Percentiles rank a stretch among this genome's conserved stretches.
These are phyloP conservation scores for Claviceps sp. DNA, from an alignment of 2,329 filamentous ascomycete genomes.

Conservation along the genomic window DNA sequence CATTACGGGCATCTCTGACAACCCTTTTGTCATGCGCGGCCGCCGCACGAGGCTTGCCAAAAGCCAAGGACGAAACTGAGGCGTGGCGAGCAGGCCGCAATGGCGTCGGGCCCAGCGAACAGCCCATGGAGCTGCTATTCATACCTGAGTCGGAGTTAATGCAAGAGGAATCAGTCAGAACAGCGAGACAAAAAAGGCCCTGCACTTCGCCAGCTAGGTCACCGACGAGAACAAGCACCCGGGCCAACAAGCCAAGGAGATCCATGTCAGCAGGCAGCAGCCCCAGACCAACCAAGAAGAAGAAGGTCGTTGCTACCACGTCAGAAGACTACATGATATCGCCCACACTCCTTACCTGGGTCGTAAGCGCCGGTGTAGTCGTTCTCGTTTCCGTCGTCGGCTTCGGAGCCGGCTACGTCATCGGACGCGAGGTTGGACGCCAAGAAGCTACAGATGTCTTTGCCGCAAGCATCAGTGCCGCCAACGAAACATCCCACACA, in stretches of 20 bases:
- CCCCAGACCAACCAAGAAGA: constrained; percentile 43
- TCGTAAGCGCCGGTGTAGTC: constrained; percentile 52
- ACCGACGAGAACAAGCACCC: constrained; percentile 12
- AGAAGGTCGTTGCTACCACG: constrained; percentile 32
- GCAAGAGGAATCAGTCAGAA: constrained; percentile 17
- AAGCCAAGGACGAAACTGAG: constrained; percentile 38
- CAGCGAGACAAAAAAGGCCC: constrained; percentile 13
- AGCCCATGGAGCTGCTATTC: constrained; percentile 45
- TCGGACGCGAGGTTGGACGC: constrained; percentile 51
- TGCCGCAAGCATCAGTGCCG: constrained; percentile 26
- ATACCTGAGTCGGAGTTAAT: constrained; percentile 48
- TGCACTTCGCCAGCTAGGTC: constrained; percentile 17
- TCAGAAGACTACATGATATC: constrained; percentile 33
- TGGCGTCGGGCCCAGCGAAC: constrained; percentile 31
- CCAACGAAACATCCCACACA: constrained; percentile 35
- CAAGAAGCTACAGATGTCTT: constrained; percentile 45
- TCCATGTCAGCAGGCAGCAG: constrained; percentile 26
- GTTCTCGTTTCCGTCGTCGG: constrained; percentile 55
- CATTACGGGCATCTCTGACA: constrained; percentile 81
- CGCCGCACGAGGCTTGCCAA: constrained; percentile 70
- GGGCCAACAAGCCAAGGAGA: constrained; percentile 36
- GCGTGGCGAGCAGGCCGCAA: constrained; percentile 19
- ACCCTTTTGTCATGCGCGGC: constrained; percentile 91
- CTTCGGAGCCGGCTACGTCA: constrained; percentile 56
- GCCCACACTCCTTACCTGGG: constrained; percentile 50